A percentile compares a stretch with the other conserved stretches of the same genome.
phyloP scores from a whole-genome alignment of 2,329 filamentous ascomycete genomes.

The Sarocladium brachiariae region DNA sequence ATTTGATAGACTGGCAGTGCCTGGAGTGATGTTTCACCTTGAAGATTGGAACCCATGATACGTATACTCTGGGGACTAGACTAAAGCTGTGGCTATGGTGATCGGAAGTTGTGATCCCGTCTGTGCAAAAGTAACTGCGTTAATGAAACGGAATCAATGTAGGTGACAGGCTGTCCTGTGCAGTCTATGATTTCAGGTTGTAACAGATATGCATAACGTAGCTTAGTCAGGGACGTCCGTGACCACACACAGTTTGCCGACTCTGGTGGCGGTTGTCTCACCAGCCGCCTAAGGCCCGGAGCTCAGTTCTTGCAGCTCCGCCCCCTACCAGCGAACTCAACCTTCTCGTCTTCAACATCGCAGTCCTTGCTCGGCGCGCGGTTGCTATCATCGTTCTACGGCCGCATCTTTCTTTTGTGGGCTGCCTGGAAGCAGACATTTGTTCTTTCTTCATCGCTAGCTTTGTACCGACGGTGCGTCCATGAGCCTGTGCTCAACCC shows the following conservation, averaged over 20 bases:
- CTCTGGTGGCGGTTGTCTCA: neutral
- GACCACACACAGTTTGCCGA: no score
- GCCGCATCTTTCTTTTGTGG: slow-evolving; percentile 10
- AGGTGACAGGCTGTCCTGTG: no score
- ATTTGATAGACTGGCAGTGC: no score
- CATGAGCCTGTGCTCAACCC: neutral
- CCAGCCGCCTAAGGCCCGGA: neutral
- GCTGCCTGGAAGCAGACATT: slow-evolving; percentile 13
- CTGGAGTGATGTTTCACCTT: neutral
- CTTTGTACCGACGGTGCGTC: slow-evolving; percentile 12
- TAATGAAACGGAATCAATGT: neutral
- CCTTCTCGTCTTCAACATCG: slow-evolving; percentile 3
- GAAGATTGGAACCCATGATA: neutral
- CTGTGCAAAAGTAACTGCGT: neutral
- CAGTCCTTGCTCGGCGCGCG: slow-evolving; percentile 8
- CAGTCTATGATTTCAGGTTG: no score
- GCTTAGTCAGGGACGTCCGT: slow-evolving; percentile 7
- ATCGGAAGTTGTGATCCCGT: neutral
- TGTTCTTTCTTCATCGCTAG: slow-evolving; percentile 23
- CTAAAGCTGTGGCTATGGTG: neutral
- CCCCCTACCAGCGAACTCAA: slow-evolving; percentile 1
- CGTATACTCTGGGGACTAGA: neutral
- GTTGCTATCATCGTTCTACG: slow-evolving; percentile 7
- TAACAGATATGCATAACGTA: neutral
- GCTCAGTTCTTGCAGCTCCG: slow-evolving; percentile 1